Percentiles rank a stretch among this genome's conserved stretches.
Evolutionary conservation across 768 basidiomycete genomes (phyloP).

Genomic region (Mycena maculata): DNA sequence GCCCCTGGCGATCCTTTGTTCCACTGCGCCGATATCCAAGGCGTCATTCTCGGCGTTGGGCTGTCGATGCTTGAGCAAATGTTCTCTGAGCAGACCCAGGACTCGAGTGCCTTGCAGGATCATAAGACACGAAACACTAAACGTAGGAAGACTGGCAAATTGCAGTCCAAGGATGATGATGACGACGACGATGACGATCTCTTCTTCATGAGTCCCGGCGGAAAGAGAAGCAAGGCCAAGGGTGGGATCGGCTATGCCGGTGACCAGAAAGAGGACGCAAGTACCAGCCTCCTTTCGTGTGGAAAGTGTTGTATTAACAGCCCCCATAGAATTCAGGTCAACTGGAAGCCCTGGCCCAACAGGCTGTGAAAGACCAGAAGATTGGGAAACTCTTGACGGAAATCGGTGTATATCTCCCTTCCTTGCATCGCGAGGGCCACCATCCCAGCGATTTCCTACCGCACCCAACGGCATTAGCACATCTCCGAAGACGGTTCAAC

Average conservation of each 20-base stretch:
- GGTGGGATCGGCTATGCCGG: slow-evolving; percentile 92
- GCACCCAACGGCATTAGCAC: slow-evolving; percentile 92
- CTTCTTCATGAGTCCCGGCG: slow-evolving; percentile 50
- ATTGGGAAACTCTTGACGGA: slow-evolving; percentile 74
- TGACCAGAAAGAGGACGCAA: slow-evolving; percentile 84
- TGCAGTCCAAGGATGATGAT: slow-evolving; percentile 30
- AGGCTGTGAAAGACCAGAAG: slow-evolving; percentile 78
- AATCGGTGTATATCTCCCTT: slow-evolving; percentile 88
- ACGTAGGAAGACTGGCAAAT: slow-evolving; percentile 56
- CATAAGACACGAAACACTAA: slow-evolving; percentile 53
- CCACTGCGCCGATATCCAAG: slow-evolving; percentile 92
- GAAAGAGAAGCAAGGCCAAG: slow-evolving; percentile 78
- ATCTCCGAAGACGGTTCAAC: slow-evolving; percentile 92
- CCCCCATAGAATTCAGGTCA: slow-evolving; percentile 78
- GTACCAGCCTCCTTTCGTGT: slow-evolving; percentile 42
- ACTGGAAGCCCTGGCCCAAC: slow-evolving; percentile 78
- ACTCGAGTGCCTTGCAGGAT: slow-evolving; percentile 48
- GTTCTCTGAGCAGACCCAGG: slow-evolving; percentile 67
- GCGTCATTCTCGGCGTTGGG: slow-evolving; percentile 91
- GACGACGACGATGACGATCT: slow-evolving; percentile 55
- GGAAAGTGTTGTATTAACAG: neutral
- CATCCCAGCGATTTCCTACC: slow-evolving; percentile 91
- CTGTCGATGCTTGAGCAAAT: slow-evolving; percentile 85
- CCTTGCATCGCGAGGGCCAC: slow-evolving; percentile 78
- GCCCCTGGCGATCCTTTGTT: slow-evolving; percentile 72